These are phyloP conservation scores for Chloranthus sessilifolius DNA, from an alignment of 164 flowering plant genomes.

Conservation along the genomic window DNA sequence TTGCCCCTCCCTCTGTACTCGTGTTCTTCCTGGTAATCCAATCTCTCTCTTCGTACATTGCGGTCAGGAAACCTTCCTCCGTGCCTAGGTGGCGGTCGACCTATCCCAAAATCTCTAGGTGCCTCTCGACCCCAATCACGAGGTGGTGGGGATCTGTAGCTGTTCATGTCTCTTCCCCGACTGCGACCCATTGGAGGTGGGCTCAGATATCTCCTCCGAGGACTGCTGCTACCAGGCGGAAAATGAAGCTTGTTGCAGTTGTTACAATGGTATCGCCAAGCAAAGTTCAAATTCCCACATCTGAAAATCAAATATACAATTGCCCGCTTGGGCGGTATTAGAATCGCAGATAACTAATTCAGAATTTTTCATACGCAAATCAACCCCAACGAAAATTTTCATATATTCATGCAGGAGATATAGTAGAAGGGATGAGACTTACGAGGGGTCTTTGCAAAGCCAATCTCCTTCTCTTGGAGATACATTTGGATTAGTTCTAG, in stretches of 20 bases:
- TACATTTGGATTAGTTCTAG: constrained; percentile 78
- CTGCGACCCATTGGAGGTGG: constrained; percentile 55
- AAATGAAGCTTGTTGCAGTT: constrained; percentile 60
- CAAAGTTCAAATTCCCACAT: constrained; percentile 83
- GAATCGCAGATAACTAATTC: too few relatives aligned
- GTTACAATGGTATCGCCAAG: constrained; percentile 74
- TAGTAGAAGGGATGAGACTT: constrained; percentile 27
- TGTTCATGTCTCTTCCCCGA: constrained; percentile 53
- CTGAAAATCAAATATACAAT: constrained; percentile 34
- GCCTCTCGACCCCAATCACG: constrained; percentile 61
- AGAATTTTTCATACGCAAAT: not conserved
- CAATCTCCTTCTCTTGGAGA: constrained; percentile 95
- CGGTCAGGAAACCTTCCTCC: constrained; percentile 63
- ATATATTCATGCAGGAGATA: not conserved
- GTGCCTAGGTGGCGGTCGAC: constrained; percentile 43
- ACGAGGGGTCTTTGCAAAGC: constrained; percentile 77
- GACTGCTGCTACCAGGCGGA: constrained; percentile 37
- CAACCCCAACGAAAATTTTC: too few relatives aligned
- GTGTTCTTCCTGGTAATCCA: constrained; percentile 40
- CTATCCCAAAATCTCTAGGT: constrained; percentile 50
- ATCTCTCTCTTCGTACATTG: constrained; percentile 42
- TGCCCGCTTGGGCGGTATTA: too few relatives aligned
- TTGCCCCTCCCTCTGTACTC: constrained; percentile 48
- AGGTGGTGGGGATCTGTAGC: constrained; percentile 69
- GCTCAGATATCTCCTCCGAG: constrained; percentile 49